Evolutionary conservation across 2,329 filamentous ascomycete species (phyloP), one percentile per base, ranked within the genome.

Genomic region (Lomentospora prolificans): DNA sequence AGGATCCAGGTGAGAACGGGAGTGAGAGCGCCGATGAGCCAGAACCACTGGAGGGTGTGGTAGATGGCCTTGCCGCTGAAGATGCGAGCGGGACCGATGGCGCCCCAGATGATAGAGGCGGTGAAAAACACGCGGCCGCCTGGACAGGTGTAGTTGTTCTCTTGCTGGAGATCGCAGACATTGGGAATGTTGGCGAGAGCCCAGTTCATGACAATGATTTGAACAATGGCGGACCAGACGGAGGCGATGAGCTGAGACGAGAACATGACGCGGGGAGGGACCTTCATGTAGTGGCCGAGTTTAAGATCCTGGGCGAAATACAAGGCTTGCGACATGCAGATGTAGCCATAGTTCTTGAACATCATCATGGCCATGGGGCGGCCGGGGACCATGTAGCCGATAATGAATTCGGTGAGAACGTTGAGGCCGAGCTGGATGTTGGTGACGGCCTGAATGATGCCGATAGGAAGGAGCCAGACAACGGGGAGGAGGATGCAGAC

Each of bases 281-380:
- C 75, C 67, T 79, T 79, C 80, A 86, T 86, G 70, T 87, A 87
- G 65, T 87, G 84, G 19, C 80, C 84, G 2, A 85, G 74, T 66
- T 86, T 86, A 62, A 86, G 74, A 61, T 86, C 84, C 65, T 84
- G 80, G 4, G 76, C 73, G 65, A 86, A 86, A 65, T 79, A 82
- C 52, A 86, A 72, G 0, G 80, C 84, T 65, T 86, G 81, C 14
- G 74, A 74, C 81, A 86, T 85, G 69, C 76, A 81, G 56, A 87
- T 79, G 65, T 86, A 87, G 53, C 84, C 82, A 62, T 85, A 89
- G 59, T 84, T 86, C 69, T 88, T 88, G 73, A 89, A 89, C 71
- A 89, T 78, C 85, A 89, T 89, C 77, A 88, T 84, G 51, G 84
- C 84, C 58, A 89, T 74, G 1, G 86, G 85, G 3, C 77, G 77